Evolutionary conservation across 805 yeast genomes (phyloP).

Genomic region (Wickerhamiella occidentalis): DNA sequence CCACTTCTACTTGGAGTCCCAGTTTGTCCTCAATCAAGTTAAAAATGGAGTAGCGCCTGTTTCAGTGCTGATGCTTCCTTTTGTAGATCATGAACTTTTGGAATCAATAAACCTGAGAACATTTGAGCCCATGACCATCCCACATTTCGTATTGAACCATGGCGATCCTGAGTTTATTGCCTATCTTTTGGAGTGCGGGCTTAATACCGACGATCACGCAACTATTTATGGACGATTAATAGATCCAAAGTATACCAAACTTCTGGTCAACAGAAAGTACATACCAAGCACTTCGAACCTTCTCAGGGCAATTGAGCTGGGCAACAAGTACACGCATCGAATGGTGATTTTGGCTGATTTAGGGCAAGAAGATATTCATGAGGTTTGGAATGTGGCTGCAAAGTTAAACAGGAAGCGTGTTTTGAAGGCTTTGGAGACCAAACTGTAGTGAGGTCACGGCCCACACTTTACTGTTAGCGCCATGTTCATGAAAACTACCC

Average conservation of each 20-base stretch:
- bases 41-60: slow-evolving; percentile 2
- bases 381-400: background rate
- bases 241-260: background rate
- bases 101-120: slow-evolving; percentile 47
- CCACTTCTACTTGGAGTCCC: slow-evolving; percentile 19
- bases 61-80: slow-evolving; percentile 17
- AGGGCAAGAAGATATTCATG: background rate
- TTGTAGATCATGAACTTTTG: slow-evolving; percentile 23
- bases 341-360: background rate
- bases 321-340: background rate
- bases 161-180: slow-evolving; percentile 17
- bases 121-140: slow-evolving; percentile 80
- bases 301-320: background rate
- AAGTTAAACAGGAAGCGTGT: background rate
- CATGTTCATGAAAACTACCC: too few relatives aligned
- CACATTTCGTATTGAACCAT: slow-evolving; percentile 22
- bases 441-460: background rate
- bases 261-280: background rate
- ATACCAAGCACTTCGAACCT: background rate
- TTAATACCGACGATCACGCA: slow-evolving; percentile 15
- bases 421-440: background rate
- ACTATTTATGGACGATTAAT: slow-evolving; percentile 13
- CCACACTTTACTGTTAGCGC: too few relatives aligned
- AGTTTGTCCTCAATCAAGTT: slow-evolving; percentile 18
- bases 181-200: slow-evolving; percentile 21